These are phyloP conservation scores for Ustilago crameri DNA, from an alignment of 1,284 basidiomycete species.

Conservation along the genomic window DNA sequence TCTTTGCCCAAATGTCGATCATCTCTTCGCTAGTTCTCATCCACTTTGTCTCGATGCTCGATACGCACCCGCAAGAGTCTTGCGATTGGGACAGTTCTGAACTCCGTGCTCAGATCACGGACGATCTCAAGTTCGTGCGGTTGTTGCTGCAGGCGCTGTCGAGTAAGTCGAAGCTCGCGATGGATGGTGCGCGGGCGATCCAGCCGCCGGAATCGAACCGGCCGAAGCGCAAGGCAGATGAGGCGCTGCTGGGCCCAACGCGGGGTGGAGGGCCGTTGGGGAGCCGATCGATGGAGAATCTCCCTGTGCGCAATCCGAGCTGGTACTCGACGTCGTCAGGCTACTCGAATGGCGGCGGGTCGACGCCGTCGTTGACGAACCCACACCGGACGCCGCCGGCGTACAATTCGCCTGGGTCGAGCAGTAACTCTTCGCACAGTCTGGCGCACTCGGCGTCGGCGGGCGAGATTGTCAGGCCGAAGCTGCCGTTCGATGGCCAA, in stretches of 20 bases:
- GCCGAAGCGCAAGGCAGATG: constrained; percentile 43
- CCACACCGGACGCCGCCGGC: constrained; percentile 31
- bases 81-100: constrained; percentile 51
- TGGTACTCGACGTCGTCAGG: constrained; percentile 38
- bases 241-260: constrained; percentile 19
- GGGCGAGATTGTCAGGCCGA: constrained; percentile 23
- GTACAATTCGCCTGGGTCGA: constrained; percentile 40
- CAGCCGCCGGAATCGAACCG: constrained; percentile 48
- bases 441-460: constrained; percentile 37
- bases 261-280: constrained; percentile 32
- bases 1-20: constrained; percentile 57
- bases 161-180: constrained; percentile 47
- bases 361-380: constrained; percentile 20
- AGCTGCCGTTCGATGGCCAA: constrained; percentile 34
- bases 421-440: constrained; percentile 41
- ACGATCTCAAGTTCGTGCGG: constrained; percentile 58
- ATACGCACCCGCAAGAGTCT: constrained; percentile 51
- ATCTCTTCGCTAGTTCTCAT: constrained; percentile 55
- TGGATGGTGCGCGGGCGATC: constrained; percentile 51
- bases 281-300: constrained; percentile 34
- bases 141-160: constrained; percentile 57
- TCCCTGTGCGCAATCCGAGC: constrained; percentile 31
- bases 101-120: constrained; percentile 53
- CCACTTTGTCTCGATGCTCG: constrained; percentile 59
- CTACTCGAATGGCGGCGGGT: constrained; percentile 30